Conservation (phyloP, 768 basidiomycete species). For the Mycena indigotica region DNA sequence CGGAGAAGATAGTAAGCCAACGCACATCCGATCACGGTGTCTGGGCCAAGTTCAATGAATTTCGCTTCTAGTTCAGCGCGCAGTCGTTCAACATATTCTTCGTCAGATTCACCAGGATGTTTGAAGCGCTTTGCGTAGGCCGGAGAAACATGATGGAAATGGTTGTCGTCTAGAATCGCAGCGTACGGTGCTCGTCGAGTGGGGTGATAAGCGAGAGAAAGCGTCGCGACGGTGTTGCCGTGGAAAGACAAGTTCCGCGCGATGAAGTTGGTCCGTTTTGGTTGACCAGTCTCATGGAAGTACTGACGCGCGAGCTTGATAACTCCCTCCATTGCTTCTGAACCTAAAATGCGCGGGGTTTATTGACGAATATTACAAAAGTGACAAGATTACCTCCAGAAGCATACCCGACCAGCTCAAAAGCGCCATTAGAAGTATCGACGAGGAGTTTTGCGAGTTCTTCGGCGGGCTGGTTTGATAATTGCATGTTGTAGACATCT, state of each 20-base stretch:
- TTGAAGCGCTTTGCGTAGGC: conserved; percentile 85
- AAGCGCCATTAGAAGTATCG: conserved; percentile 70
- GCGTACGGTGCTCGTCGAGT: conserved; percentile 69
- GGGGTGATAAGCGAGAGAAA: conserved; percentile 71
- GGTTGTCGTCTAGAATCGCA: conserved; percentile 59
- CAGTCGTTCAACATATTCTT: conserved; percentile 77
- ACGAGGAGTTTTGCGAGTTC: conserved; percentile 70
- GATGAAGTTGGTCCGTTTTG: conserved; percentile 76
- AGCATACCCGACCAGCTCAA: conserved; percentile 69
- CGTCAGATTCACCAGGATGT: conserved; percentile 67
- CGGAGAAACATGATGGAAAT: conserved; percentile 86
- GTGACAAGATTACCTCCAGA: conserved; percentile 51
- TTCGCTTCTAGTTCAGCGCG: conserved; percentile 83
- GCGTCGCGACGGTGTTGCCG: conserved; percentile 76
- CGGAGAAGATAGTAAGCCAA: conserved; percentile 3
- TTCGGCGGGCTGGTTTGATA: conserved; percentile 81
- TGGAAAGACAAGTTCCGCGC: conserved; percentile 80
- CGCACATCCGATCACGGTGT: conserved; percentile 82
- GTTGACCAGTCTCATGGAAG: conserved; percentile 68
- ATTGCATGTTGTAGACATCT: conserved; percentile 83
- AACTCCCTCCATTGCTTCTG: conserved; percentile 88
- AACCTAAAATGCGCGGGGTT: conserved; percentile 52
- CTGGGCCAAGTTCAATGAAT: conserved; percentile 78
- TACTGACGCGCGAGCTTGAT: conserved; percentile 86
- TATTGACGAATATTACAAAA: too few species aligned